phyloP scores from a whole-genome alignment of 2,329 filamentous ascomycete species.

The Paramyrothecium roridum region DNA sequence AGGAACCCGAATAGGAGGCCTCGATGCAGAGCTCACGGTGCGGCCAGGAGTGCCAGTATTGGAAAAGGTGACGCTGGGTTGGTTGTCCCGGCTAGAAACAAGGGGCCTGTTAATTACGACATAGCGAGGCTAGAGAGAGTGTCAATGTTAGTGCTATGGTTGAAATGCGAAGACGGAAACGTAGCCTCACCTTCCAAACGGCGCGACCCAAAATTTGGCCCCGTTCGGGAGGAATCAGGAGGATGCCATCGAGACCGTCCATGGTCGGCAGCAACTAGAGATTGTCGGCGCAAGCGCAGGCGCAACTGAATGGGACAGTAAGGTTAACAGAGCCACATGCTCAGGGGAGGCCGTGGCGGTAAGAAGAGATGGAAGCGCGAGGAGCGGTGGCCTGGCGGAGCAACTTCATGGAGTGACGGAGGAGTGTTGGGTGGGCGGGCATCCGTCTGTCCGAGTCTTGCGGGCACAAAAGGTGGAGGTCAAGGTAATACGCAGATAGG shows the following conservation, averaged over 20 bases:
- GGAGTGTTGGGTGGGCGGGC: no score
- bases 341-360: not conserved
- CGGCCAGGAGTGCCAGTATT: constrained; percentile 36
- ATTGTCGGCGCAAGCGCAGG: constrained; percentile 1
- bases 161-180: constrained; percentile 1
- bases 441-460: no score
- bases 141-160: constrained; percentile 3
- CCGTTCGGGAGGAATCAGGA: constrained; percentile 49
- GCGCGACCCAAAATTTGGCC: constrained; percentile 47
- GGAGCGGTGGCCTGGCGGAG: not conserved
- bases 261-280: constrained; percentile 17
- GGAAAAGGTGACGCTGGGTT: constrained; percentile 32
- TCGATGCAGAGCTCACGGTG: constrained; percentile 33
- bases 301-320: not conserved
- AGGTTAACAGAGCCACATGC: not conserved
- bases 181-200: constrained; percentile 46
- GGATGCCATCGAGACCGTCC: constrained; percentile 41
- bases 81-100: constrained; percentile 28
- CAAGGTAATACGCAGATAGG: no score
- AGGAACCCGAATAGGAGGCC: constrained; percentile 26
- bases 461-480: no score
- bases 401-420: no score
- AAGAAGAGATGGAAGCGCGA: not conserved
- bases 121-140: constrained; percentile 49
- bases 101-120: constrained; percentile 48